These are phyloP conservation scores for Daldinia childiae DNA, from an alignment of 495 filamentous ascomycete genomes.

Conservation along the genomic window DNA sequence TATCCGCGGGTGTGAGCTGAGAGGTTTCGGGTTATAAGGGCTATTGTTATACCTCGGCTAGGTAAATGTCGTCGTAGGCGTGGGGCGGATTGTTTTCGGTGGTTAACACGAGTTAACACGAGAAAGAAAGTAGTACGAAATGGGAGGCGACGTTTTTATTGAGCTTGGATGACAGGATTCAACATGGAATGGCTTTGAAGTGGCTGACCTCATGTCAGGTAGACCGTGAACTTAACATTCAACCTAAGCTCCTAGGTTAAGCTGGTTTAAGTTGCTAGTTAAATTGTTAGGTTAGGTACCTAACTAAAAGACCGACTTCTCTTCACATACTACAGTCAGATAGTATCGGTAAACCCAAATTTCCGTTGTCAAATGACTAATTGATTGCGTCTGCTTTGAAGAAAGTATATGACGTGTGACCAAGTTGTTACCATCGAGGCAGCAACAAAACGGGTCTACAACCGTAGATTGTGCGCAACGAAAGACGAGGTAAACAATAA, in stretches of 20 bases:
- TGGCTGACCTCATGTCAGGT: constrained; percentile 47
- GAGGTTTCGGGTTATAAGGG: constrained; percentile 6
- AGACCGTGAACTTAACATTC: constrained; percentile 30
- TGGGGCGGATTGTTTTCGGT: constrained; percentile 11
- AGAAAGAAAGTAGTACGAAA: constrained; percentile 18
- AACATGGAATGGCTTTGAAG: constrained; percentile 32
- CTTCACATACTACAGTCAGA: background rate
- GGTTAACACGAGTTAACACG: constrained; percentile 5
- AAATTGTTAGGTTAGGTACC: background rate
- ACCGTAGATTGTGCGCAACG: constrained; percentile 6
- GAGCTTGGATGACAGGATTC: constrained; percentile 39
- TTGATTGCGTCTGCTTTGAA: constrained; percentile 23
- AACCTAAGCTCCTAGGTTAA: constrained; percentile 26
- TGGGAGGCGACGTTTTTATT: constrained; percentile 32
- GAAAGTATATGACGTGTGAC: constrained; percentile 38
- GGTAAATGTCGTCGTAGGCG: constrained; percentile 17
- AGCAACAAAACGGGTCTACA: constrained; percentile 2
- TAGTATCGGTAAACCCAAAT: constrained; percentile 9
- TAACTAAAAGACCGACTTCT: constrained; percentile 10
- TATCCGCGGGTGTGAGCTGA: constrained; percentile 19
- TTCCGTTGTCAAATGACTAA: constrained; percentile 22
- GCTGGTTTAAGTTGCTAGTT: background rate
- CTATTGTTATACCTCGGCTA: constrained; percentile 11
- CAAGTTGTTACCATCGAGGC: background rate
- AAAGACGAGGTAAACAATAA: constrained; percentile 23